Evolutionary conservation across 805 yeast species (phyloP).

Genomic region (Nakazawaea populi): DNA sequence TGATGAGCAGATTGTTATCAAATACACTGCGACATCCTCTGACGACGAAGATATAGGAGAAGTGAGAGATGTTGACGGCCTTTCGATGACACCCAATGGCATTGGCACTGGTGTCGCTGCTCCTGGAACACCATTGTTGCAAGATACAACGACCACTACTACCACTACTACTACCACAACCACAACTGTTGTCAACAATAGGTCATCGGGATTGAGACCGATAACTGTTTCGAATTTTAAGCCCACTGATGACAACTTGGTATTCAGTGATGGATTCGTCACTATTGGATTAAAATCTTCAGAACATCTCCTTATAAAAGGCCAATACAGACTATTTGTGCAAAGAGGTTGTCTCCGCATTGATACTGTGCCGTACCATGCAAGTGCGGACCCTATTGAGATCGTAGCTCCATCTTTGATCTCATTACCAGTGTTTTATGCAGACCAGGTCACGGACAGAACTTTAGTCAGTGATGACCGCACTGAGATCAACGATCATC

Average conservation of each 20-base stretch:
- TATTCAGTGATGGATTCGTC: constrained; percentile 25
- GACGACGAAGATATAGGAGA: background rate
- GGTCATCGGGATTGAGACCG: constrained; percentile 2
- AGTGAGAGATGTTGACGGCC: background rate
- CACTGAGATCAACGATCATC: constrained; percentile 29
- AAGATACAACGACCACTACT: background rate
- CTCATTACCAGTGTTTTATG: constrained; percentile 37
- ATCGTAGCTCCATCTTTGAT: constrained; percentile 28
- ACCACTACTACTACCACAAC: background rate
- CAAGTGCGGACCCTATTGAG: constrained; percentile 20
- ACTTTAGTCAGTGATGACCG: constrained; percentile 20
- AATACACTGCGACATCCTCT: background rate
- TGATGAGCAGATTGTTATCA: constrained; percentile 3
- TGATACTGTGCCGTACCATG: constrained; percentile 33
- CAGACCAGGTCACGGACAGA: constrained; percentile 33
- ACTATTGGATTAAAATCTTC: constrained; percentile 35
- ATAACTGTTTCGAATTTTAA: constrained; percentile 29
- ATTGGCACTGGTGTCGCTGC: background rate
- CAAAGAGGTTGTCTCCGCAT: constrained; percentile 41
- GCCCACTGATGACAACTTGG: constrained; percentile 31
- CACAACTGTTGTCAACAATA: background rate
- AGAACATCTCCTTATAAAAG: constrained; percentile 39
- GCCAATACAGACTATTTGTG: constrained; percentile 38
- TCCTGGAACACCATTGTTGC: background rate
- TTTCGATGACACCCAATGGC: background rate